Percentiles rank a stretch among this genome's conserved stretches.
These are phyloP conservation scores for Zygosaccharomyces bailii DNA, from an alignment of 805 yeast genomes.

Conservation along the genomic window DNA sequence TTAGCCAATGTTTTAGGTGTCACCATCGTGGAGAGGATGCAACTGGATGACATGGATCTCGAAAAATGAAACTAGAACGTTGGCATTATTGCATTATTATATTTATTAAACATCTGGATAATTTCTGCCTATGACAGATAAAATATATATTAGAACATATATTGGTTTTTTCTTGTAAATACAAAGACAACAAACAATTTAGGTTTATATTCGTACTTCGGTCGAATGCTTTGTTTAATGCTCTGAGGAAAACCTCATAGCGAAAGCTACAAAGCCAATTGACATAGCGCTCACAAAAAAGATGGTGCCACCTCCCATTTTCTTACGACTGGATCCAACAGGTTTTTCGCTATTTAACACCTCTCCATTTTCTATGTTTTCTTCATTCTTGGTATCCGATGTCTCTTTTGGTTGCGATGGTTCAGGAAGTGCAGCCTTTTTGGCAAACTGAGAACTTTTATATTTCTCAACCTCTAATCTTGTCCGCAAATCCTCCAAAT, in stretches of 20 bases:
- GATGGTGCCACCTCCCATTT: slow-evolving; percentile 12
- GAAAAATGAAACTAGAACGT: not conserved
- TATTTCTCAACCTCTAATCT: slow-evolving; percentile 35
- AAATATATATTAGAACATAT: slow-evolving; percentile 5
- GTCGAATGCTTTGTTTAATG: slow-evolving; percentile 4
- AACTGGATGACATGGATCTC: slow-evolving; percentile 34
- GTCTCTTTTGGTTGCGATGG: slow-evolving; percentile 5
- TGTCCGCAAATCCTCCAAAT: slow-evolving; percentile 34
- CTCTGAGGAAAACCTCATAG: slow-evolving; percentile 19
- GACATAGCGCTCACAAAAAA: slow-evolving; percentile 18
- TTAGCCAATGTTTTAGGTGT: slow-evolving; percentile 42
- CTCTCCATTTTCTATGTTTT: slow-evolving; percentile 2
- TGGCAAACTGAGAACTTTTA: slow-evolving; percentile 26
- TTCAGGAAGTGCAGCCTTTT: slow-evolving; percentile 10
- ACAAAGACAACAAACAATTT: slow-evolving; percentile 2
- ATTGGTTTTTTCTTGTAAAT: slow-evolving; percentile 5
- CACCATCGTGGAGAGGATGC: slow-evolving; percentile 37
- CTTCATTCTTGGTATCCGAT: slow-evolving; percentile 5
- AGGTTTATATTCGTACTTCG: no score
- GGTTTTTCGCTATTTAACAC: slow-evolving; percentile 9
- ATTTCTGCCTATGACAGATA: slow-evolving; percentile 1
- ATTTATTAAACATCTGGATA: slow-evolving; percentile 2
- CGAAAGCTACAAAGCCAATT: slow-evolving; percentile 20
- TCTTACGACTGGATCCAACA: slow-evolving; percentile 6
- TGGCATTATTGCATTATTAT: not conserved